Evolutionary conservation across 306 rosid genomes (phyloP), one percentile per base, ranked within the genome.

Genomic region (Prunus armeniaca): DNA sequence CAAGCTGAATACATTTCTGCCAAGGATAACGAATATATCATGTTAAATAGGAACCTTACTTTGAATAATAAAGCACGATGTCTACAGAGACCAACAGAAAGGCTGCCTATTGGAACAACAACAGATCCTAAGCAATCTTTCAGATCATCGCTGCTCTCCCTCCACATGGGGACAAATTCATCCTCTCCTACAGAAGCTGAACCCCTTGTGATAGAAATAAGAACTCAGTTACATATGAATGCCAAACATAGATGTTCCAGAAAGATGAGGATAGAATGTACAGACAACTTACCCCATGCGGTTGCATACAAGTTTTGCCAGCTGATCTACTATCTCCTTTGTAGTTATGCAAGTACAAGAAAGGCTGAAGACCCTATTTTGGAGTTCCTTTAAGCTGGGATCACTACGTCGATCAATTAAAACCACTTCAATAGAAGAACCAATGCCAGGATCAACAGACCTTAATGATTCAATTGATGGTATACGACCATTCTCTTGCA

Each of bases 11-110:
- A 19, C 10, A 73, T 18, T 43, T 58, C 13, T 17, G 3, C n/a
- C 38, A 73, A 57, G 61, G 46, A 57, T 45, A 43, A 43, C 45
- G 30, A 67, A 38, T 14, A 67, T 43, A 55, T 22, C 30, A 22
- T 19, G 64, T 45, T 50, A 52, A 73, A 52, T 54, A 30, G 73
- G 81, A 68, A 66, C 81, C 97, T 92, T 88, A 95, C 99, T 83
- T 96, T 96, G 87, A 96, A 96, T 76, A 96, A 79, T 84, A 89
- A 69, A 69, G 99, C 90, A 55, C 99, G 99, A 86, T 96, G 99
- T 82, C 98, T 89, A 86, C 99, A 96, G 60, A 89, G 93, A 87
- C 99, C 99, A 69, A 87, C 79, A 45, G 98, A 89, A 61, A 96
- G 88, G 84, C 96, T 91, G 79, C 99, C 96, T 77, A 96, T 84